Conservation (phyloP, 441 rosid genomes). For the Eutrema salsugineum region DNA sequence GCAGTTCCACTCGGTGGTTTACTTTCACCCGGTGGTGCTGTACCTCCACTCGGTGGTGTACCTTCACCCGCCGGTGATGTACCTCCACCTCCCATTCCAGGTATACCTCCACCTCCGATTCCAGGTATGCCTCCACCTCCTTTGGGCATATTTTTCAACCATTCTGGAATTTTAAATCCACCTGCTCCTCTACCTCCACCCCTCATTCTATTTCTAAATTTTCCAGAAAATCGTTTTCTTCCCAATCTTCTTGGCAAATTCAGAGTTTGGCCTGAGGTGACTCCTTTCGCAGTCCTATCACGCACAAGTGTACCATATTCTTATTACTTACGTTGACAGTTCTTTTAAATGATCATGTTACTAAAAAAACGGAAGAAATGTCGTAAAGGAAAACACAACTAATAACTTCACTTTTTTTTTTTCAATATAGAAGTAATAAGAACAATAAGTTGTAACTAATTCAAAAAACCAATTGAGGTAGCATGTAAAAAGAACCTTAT, state of each 20-base stretch:
- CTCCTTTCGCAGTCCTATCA: slow-evolving; percentile 3
- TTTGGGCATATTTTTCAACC: not conserved
- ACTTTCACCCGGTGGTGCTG: no score
- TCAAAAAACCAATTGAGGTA: not conserved
- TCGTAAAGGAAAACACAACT: not conserved
- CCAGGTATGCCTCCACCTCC: no score
- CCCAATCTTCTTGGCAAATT: not conserved
- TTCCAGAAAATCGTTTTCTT: not conserved
- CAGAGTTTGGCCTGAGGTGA: no score
- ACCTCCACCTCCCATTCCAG: not conserved
- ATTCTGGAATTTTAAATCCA: not conserved
- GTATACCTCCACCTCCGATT: no score
- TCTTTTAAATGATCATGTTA: no score
- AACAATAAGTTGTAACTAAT: no score
- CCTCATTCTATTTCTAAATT: not conserved
- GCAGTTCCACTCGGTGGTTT: no score
- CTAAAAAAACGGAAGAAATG: not conserved
- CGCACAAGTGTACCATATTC: not conserved
- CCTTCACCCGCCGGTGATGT: no score
- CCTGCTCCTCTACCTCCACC: not conserved
- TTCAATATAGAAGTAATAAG: no score
- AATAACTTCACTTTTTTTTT: no score
- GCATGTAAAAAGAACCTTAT: not conserved
- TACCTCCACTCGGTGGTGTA: not conserved
- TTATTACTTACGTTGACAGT: not conserved